phyloP scores from a whole-genome alignment of 176 grass and related monocot genomes.

The Lolium multiflorum region DNA sequence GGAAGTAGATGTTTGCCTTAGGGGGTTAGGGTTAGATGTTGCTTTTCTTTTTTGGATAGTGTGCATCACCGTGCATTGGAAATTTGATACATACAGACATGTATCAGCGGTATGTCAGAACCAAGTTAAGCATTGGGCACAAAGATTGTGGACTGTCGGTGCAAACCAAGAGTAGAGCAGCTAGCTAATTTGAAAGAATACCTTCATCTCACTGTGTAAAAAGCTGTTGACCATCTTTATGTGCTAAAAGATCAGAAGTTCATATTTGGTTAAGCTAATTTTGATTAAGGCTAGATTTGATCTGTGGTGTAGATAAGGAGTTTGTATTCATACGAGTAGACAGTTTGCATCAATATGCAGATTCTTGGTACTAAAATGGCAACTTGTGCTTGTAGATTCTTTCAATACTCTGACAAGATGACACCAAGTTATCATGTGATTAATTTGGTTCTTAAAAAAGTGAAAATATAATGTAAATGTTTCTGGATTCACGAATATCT shows the following conservation, averaged over 20 bases:
- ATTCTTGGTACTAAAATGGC: constrained; percentile 6
- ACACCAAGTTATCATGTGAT: neutral
- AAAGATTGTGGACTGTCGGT: no score
- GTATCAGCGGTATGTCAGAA: no score
- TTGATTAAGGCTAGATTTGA: constrained; percentile 5
- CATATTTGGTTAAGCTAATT: neutral
- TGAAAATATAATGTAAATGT: neutral
- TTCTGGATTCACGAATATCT: neutral
- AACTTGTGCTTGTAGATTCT: constrained; percentile 1
- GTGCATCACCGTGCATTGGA: no score
- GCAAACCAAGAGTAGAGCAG: no score
- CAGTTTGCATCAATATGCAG: neutral
- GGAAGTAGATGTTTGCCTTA: no score
- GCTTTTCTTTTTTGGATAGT: no score
- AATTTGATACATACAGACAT: no score
- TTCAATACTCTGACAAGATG: neutral
- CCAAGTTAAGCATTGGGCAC: no score
- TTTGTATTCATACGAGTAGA: neutral
- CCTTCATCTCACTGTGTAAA: no score
- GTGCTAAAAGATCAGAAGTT: neutral
- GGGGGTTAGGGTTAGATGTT: no score
- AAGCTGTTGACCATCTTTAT: no score
- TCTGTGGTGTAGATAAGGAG: neutral
- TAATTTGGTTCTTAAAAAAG: neutral
- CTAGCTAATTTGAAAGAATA: no score